phyloP scores from a whole-genome alignment of 2,329 filamentous ascomycete genomes.

The Diplodia intermedia region DNA sequence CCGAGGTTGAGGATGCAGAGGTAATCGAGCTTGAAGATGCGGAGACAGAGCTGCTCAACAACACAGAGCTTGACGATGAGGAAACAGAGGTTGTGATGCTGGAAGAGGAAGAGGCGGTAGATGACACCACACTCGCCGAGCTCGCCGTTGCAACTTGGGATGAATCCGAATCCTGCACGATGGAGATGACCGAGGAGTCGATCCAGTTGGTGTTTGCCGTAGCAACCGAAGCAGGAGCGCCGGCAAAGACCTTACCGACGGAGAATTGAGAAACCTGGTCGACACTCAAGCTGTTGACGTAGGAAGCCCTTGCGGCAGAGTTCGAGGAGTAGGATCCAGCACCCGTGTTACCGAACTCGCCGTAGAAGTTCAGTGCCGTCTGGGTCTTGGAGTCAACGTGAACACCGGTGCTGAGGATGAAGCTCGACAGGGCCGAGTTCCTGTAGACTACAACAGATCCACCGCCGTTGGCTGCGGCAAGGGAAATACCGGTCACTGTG shows the following conservation, averaged over 20 bases:
- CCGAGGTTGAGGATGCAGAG: not conserved
- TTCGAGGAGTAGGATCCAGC: slow-evolving; percentile 52
- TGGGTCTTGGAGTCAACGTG: slow-evolving; percentile 38
- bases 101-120: not conserved
- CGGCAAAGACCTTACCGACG: slow-evolving; percentile 47
- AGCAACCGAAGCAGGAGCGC: slow-evolving; percentile 45
- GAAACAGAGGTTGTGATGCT: not conserved
- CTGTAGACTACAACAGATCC: slow-evolving; percentile 53
- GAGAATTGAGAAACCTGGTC: slow-evolving; percentile 47
- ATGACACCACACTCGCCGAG: not conserved
- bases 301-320: slow-evolving; percentile 43
- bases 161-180: slow-evolving; percentile 44
- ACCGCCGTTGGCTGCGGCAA: slow-evolving; percentile 52
- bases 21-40: not conserved
- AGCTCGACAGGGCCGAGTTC: slow-evolving; percentile 47
- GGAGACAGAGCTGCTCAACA: not conserved
- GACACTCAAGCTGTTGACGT: slow-evolving; percentile 46
- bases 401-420: slow-evolving; percentile 50
- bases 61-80: not conserved
- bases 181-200: slow-evolving; percentile 45
- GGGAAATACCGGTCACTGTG: slow-evolving; percentile 52
- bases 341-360: slow-evolving; percentile 53
- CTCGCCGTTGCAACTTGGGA: slow-evolving; percentile 35
- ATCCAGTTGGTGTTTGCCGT: slow-evolving; percentile 49
- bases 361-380: slow-evolving; percentile 44